phyloP scores from a whole-genome alignment of 306 rosid species.

The Acmispon strigosus region DNA sequence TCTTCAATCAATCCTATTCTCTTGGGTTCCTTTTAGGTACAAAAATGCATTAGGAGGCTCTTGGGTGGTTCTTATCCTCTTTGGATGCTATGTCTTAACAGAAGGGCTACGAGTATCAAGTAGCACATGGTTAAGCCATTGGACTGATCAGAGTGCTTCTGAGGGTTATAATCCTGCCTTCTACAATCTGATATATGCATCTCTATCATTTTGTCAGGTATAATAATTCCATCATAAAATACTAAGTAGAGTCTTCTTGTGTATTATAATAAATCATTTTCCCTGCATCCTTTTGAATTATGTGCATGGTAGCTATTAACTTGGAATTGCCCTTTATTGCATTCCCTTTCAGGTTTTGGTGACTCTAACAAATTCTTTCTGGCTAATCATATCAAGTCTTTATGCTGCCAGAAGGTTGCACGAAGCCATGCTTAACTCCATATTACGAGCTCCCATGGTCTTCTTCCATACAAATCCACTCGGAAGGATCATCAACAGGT shows the following conservation, averaged over 20 bases:
- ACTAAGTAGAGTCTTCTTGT: background rate
- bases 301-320: background rate
- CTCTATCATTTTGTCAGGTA: slow-evolving; percentile 76
- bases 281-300: background rate
- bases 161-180: slow-evolving; percentile 56
- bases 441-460: slow-evolving; percentile 88
- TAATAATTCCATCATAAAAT: slow-evolving; percentile 18
- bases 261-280: background rate
- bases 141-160: slow-evolving; percentile 65
- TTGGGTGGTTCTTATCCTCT: slow-evolving; percentile 69
- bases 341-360: slow-evolving; percentile 56
- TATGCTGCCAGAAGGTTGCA: slow-evolving; percentile 85
- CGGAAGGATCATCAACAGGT: slow-evolving; percentile 84
- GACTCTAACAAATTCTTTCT: slow-evolving; percentile 63
- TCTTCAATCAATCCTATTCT: slow-evolving; percentile 4
- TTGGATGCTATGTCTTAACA: slow-evolving; percentile 52
- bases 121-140: slow-evolving; percentile 84
- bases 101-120: slow-evolving; percentile 72
- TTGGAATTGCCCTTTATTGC: background rate
- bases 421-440: slow-evolving; percentile 76
- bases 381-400: slow-evolving; percentile 79
- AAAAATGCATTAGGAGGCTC: slow-evolving; percentile 80
- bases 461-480: slow-evolving; percentile 93
- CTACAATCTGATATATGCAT: slow-evolving; percentile 70
- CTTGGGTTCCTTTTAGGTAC: slow-evolving; percentile 44